Percentiles rank a stretch among this genome's conserved stretches.
Conservation (phyloP, 495 filamentous ascomycete genomes). For the Lophium mytilinum region DNA sequence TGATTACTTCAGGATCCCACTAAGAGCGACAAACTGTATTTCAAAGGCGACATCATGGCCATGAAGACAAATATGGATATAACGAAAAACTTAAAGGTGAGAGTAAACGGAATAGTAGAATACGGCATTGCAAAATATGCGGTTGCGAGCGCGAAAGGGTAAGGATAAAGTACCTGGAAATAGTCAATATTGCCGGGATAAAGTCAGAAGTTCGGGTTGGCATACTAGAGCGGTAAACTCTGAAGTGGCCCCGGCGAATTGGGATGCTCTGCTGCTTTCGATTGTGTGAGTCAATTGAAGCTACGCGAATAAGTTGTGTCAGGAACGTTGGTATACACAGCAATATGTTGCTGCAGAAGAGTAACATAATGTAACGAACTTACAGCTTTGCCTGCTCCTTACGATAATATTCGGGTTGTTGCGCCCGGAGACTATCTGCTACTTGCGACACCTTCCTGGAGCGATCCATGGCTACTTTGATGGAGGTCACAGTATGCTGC, state of each 20-base stretch:
- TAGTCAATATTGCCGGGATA: background rate
- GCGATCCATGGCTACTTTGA: too few relatives aligned
- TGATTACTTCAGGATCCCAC: background rate
- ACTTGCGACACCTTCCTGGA: too few relatives aligned
- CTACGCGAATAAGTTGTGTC: too few relatives aligned
- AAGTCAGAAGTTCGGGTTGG: too few relatives aligned
- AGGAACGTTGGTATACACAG: too few relatives aligned
- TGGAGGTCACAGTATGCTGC: too few relatives aligned
- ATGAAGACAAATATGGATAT: background rate
- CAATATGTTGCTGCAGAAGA: too few relatives aligned
- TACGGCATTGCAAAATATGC: conserved; percentile 1
- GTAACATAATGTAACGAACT: too few relatives aligned
- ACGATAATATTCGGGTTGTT: too few relatives aligned
- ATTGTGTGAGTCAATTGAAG: background rate
- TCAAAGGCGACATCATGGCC: background rate
- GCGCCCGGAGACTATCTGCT: too few relatives aligned
- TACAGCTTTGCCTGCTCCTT: too few relatives aligned
- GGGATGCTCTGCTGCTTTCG: background rate
- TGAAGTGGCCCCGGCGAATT: background rate
- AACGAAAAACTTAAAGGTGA: conserved; percentile 3
- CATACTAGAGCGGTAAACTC: background rate
- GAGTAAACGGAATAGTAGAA: background rate
- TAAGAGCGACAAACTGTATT: background rate
- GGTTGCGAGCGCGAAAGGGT: background rate
- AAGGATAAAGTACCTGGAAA: background rate